Evolutionary conservation across 345 rosid genomes (phyloP).

Genomic region (Melaleuca alternifolia): DNA sequence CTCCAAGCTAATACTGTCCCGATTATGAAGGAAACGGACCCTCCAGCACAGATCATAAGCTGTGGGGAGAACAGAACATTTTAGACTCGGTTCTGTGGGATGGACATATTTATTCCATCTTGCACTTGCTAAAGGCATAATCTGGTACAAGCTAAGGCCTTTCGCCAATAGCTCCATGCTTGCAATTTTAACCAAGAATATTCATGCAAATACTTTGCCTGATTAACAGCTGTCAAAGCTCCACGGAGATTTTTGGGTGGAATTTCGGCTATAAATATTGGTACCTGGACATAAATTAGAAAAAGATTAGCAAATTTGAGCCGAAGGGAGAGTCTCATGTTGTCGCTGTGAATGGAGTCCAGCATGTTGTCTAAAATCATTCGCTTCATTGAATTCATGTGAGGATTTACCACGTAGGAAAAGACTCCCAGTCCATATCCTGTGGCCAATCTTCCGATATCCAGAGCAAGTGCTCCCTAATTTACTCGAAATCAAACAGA

Average conservation of each 20-base stretch:
- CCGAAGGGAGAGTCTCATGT: background rate
- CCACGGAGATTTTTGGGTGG: conserved; percentile 82
- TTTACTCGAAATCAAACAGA: background rate
- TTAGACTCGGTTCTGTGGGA: background rate
- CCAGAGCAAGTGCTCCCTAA: background rate
- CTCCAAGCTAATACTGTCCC: conserved; percentile 83
- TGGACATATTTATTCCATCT: background rate
- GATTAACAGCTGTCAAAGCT: conserved; percentile 68
- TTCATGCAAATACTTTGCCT: conserved; percentile 29
- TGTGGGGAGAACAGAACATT: conserved; percentile 14
- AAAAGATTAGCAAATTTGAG: background rate
- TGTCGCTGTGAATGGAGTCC: background rate
- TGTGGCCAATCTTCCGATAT: background rate
- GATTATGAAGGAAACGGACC: conserved; percentile 72
- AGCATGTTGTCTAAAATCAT: background rate
- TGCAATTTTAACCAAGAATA: background rate
- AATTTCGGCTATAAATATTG: conserved; percentile 81
- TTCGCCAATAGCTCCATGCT: background rate
- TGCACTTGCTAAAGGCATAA: background rate
- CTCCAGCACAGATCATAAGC: conserved; percentile 73
- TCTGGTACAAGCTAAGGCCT: background rate
- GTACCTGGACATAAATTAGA: conserved; percentile 37
- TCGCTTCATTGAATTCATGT: background rate
- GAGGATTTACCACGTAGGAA: conserved; percentile 21
- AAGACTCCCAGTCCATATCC: conserved; percentile 40